Evolutionary conservation across 192 early-diverging fungal genomes (phyloP), one percentile per base, ranked within the genome.

Genomic region (Powellomyces hirtus): DNA sequence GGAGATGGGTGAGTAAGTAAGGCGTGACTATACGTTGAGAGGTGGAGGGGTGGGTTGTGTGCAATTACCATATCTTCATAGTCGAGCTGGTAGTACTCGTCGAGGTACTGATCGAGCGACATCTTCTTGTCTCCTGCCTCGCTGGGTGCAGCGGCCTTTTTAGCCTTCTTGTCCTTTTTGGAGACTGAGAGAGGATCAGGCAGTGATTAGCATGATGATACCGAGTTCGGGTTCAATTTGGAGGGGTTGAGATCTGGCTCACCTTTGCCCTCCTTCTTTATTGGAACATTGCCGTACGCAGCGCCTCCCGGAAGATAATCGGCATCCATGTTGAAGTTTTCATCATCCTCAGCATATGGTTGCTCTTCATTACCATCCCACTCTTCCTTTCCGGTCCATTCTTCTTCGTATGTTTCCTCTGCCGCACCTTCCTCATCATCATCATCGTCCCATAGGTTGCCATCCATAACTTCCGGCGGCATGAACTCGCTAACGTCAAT

Each of bases 41-140:
- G 46, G n/a, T 18, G n/a, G 46, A 6, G 5, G n/a, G n/a, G n/a
- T 49, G 14, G 2, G 46, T 49, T 36, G 22, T n/a, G n/a, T 44
- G 30, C 31, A 10, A 64, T 59, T 68, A 89, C 87, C 76, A 95
- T 87, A 71, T 98, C 94, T 70, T 98, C 93, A 72, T 92, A 94
- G 69, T 94, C 91, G 8, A 97, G 84, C 64, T 92, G 85, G 74
- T 95, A 93, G 79, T 90, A 90, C 64, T 98, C 91, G 58, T 96
- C 93, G 77, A 98, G 69, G 74, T 93, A 91, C 18, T 89, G 72
- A 26, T 81, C 82, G 67, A 83, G 81, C 51, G 75, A 68, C 26
- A 73, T 52, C 46, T 77, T 62, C 24, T 66, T 35, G 1, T 76
- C 65, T 51, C 46, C 46, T 74, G 76, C 30, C 59, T 66, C 56